Base-by-base conservation (phyloP, 1,139 yeast genomes). In the Hyphopichia fennica region DNA sequence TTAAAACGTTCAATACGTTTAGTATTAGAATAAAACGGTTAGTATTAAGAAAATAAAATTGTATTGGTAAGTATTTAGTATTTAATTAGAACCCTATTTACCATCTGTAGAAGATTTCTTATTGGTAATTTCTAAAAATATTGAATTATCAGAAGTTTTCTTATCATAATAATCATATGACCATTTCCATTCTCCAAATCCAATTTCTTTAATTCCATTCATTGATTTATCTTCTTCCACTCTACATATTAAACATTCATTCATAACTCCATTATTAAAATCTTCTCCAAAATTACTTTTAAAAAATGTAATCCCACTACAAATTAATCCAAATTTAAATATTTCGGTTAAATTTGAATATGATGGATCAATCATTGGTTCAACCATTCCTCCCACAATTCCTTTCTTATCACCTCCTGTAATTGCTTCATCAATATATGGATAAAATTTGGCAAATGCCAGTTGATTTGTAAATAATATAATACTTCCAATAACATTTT, bases 231-330 rank as follows among this genome's bases (percentile, higher is more conserved):
- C 75, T 32, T 69, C 75, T 25, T 58, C 56, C n/a, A 67, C 65
- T 10, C 76, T 77, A 14, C 65, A 47, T 60, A 73, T 69, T 20
- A 70, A 49, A 49, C 77, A 71, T 41, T 60, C 60, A 37, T 63
- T 57, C 56, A 72, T 60, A 8, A 25, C 16, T n/a, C 23, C 40
- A 18, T 35, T 49, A 51, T 8, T 47, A 45, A 11, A 56, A 54
- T 55, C 57, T 29, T 65, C 70, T 37, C 53, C 58, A 42, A 59
- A 56, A 37, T 60, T 63, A 13, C 72, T 58, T 44, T 77, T 78
- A 45, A 79, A 65, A 49, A 72, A 76, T 4, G 83, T 75, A 30
- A 81, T 76, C 3, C 80, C 84, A 45, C 84, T 76, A 49, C 84
- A 79, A 7, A 81, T 74, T 42, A 81, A 67, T 2, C 86, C 87